phyloP scores from a whole-genome alignment of 805 yeast genomes.

The Starmerella floris region DNA sequence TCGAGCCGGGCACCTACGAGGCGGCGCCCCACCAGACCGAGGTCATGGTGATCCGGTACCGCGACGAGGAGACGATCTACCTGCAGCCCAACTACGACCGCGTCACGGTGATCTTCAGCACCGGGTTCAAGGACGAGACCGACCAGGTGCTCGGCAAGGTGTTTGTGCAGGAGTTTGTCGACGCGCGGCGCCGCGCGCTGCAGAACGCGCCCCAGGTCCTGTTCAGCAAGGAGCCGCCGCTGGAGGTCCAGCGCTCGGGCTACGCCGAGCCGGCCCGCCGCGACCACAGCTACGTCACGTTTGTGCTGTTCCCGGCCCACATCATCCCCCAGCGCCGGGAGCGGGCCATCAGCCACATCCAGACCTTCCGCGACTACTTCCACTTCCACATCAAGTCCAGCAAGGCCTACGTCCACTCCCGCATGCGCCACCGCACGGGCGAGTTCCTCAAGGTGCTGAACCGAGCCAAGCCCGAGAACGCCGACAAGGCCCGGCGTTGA shows the following conservation, averaged over 20 bases:
- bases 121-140: constrained; percentile 90
- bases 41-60: constrained; percentile 61
- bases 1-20: constrained; percentile 25
- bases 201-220: constrained; percentile 98
- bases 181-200: constrained; percentile 86
- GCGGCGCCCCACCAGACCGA: constrained; percentile 38
- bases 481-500: constrained; percentile 18
- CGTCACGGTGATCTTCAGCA: constrained; percentile 90
- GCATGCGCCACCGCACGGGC: constrained; percentile 93
- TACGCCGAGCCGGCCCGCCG: constrained; percentile 31
- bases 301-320: constrained; percentile 39
- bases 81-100: constrained; percentile 89
- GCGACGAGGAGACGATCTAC: constrained; percentile 86
- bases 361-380: constrained; percentile 88
- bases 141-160: constrained; percentile 45
- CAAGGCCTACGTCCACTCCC: constrained; percentile 93
- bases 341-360: constrained; percentile 80
- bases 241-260: constrained; percentile 47
- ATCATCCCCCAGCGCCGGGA: constrained; percentile 63
- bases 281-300: constrained; percentile 37
- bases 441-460: constrained; percentile 90
- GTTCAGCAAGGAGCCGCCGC: constrained; percentile 82
- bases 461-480: constrained; percentile 90
- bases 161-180: constrained; percentile 60
- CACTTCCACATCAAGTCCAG: constrained; percentile 98